phyloP scores from a whole-genome alignment of 2,329 filamentous ascomycete species.

The Ceratocystis eucalypticola region DNA sequence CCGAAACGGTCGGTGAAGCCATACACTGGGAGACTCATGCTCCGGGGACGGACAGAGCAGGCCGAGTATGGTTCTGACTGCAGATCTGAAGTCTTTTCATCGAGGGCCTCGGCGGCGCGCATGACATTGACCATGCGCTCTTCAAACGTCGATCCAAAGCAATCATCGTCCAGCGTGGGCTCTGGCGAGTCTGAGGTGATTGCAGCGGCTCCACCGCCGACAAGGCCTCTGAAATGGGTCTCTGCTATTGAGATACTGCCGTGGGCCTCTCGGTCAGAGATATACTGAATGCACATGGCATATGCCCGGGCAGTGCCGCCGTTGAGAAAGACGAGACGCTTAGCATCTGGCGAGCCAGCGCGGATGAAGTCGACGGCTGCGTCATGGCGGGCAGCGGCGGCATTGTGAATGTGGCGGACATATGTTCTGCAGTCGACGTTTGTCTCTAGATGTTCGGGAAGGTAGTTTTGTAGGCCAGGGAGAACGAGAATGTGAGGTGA shows the following conservation, averaged over 20 bases:
- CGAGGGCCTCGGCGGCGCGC: slow-evolving; percentile 45
- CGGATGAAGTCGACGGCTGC: slow-evolving; percentile 39
- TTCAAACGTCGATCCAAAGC: slow-evolving; percentile 21
- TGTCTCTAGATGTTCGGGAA: slow-evolving; percentile 25
- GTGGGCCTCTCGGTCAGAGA: slow-evolving; percentile 38
- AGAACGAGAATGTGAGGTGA: slow-evolving; percentile 46
- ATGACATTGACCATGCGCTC: slow-evolving; percentile 43
- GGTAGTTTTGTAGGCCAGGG: slow-evolving; percentile 37
- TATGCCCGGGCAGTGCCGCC: slow-evolving; percentile 45
- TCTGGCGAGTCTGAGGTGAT: slow-evolving; percentile 5
- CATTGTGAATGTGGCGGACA: slow-evolving; percentile 39
- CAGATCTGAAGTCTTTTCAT: slow-evolving; percentile 41
- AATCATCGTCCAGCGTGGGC: slow-evolving; percentile 15
- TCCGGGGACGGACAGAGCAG: slow-evolving; percentile 28
- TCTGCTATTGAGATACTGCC: slow-evolving; percentile 39
- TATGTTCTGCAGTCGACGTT: slow-evolving; percentile 27
- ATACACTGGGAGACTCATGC: slow-evolving; percentile 38
- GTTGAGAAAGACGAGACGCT: slow-evolving; percentile 46
- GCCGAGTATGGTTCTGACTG: slow-evolving; percentile 39
- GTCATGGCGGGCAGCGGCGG: slow-evolving; percentile 34
- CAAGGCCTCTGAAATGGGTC: slow-evolving; percentile 36
- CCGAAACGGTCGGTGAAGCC: slow-evolving; percentile 32
- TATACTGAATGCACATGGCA: slow-evolving; percentile 39
- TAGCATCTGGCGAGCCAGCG: slow-evolving; percentile 33
- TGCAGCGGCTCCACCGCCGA: slow-evolving; percentile 36